Conservation (phyloP, 805 yeast genomes). For the Komagataella mondaviorum region DNA sequence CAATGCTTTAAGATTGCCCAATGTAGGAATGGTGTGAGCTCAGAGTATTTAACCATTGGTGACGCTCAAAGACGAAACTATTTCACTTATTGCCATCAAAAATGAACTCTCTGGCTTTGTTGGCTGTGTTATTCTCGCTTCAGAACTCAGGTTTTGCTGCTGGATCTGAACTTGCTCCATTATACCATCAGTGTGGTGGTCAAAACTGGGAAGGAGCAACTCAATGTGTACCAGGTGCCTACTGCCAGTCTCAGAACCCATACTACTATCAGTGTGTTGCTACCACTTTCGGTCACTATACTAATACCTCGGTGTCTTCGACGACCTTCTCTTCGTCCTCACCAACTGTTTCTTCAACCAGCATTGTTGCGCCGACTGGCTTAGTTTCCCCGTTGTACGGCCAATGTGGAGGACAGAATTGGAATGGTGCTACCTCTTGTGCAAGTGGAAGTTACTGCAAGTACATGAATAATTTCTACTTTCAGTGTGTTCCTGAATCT, state of each 20-base stretch:
- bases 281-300: neutral
- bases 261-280: slow-evolving; percentile 14
- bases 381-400: neutral
- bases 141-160: neutral
- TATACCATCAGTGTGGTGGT: slow-evolving; percentile 14
- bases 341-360: neutral
- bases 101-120: neutral
- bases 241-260: slow-evolving; percentile 10
- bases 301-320: neutral
- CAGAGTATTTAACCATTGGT: neutral
- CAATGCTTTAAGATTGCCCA: too few species aligned
- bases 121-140: neutral
- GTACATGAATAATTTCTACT: neutral
- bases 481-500: neutral
- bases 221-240: slow-evolving; percentile 10
- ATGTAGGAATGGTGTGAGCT: neutral
- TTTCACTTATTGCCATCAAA: neutral
- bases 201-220: slow-evolving; percentile 8
- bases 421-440: neutral
- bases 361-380: neutral
- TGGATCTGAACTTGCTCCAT: neutral
- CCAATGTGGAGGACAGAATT: neutral
- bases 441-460: neutral
- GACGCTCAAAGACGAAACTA: neutral
- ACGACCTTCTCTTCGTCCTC: neutral